Base-by-base conservation (phyloP, 2,329 filamentous ascomycete genomes). In the Microcyclospora tardicrescens region DNA sequence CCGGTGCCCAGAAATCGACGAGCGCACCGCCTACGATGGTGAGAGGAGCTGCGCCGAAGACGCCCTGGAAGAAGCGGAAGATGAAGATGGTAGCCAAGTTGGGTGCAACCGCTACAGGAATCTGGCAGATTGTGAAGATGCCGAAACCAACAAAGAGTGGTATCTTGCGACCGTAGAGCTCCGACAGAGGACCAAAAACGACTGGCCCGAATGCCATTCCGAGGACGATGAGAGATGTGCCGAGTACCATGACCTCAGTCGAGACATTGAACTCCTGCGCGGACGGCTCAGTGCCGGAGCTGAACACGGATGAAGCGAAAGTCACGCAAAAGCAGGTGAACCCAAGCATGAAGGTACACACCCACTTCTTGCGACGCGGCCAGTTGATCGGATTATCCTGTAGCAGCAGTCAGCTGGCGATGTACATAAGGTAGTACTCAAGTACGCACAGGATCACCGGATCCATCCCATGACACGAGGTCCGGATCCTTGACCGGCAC, bases 11-110 rank as follows among this genome's bases (percentile, higher is more conserved):
- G 31, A 73, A 55, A 48, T 75, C 71, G 4, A 62, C 62, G 13
- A 72, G 49, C 12, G 60, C 54, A 16, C 71, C 72, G 12, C 66
- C 67, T 1, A 70, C 62, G 36, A 74, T 67, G 1, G 66, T 64
- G 2, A 74, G 53, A 2, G 69, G 62, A 2, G 69, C 64, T 38
- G 63, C 65, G 4, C 66, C 72, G 46, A 73, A 73, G 5, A 68
- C 43, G 2, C 72, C 73, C 1, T 62, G 61, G 3, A 77, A 57
- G 48, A 76, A 76, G 1, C 73, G 65, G 36, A 62, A 66, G 13
- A 75, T 43, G 54, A 75, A 61, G 43, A 76, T 67, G 0, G 71
- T 75, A 34, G 71, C 48, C 2, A 75, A 39, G 45, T 75, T 73
- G 37, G 65, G 61, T 0, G 71, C 69, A 1, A 72, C 66, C 1